A percentile compares a stretch with the other conserved stretches of the same genome.
Conservation (phyloP, 768 basidiomycete genomes). For the Russula dissimulans region DNA sequence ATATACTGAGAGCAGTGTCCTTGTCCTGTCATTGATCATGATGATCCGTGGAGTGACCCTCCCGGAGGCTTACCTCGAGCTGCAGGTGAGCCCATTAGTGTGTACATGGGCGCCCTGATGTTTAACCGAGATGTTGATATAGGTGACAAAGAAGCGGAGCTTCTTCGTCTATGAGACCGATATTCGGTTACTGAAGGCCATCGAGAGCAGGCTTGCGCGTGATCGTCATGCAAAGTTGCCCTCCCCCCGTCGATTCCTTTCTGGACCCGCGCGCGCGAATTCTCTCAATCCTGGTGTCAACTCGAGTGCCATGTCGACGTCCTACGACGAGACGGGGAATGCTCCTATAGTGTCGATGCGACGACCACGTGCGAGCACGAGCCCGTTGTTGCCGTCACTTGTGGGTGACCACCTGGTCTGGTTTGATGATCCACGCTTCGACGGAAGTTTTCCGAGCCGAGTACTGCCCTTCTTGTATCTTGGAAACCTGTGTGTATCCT, state of each 20-base stretch:
- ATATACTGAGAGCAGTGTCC: constrained; percentile 87
- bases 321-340: constrained; percentile 19
- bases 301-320: constrained; percentile 26
- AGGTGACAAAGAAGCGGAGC: constrained; percentile 58
- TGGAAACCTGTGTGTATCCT: constrained; percentile 75
- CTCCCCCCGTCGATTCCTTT: constrained; percentile 9
- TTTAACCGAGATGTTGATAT: neutral
- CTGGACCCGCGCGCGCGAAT: neutral
- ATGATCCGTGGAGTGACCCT: constrained; percentile 52
- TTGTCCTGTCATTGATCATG: constrained; percentile 85
- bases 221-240: constrained; percentile 20
- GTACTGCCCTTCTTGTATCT: constrained; percentile 89
- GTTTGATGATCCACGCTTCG: constrained; percentile 90
- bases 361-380: constrained; percentile 64
- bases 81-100: constrained; percentile 42
- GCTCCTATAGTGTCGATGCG: constrained; percentile 16
- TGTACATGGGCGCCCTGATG: neutral
- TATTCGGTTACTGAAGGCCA: constrained; percentile 56
- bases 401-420: constrained; percentile 75
- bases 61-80: constrained; percentile 86
- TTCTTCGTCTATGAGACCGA: constrained; percentile 92
- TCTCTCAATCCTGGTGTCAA: constrained; percentile 4
- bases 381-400: constrained; percentile 55
- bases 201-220: constrained; percentile 46
- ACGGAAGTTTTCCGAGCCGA: constrained; percentile 91